A percentile compares a stretch with the other conserved stretches of the same genome.
Conservation (phyloP, 805 yeast species). For the Debaryomyces castellii region DNA sequence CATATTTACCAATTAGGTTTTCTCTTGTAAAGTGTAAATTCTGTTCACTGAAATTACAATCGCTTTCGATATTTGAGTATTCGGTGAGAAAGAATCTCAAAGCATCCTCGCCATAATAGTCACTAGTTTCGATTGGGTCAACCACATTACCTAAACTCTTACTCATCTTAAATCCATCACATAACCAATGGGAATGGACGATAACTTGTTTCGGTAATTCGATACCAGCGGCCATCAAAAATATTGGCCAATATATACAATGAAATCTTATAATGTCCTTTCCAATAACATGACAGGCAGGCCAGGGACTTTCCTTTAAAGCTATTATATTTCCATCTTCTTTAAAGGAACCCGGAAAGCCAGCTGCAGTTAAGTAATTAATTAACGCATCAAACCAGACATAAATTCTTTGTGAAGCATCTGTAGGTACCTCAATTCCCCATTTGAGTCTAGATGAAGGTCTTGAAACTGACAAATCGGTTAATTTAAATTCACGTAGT, state of each 20-base stretch:
- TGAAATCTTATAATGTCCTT: slow-evolving; percentile 91
- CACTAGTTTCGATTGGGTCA: slow-evolving; percentile 72
- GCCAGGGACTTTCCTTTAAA: slow-evolving; percentile 44
- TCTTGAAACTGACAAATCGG: slow-evolving; percentile 84
- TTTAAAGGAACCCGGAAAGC: slow-evolving; percentile 37
- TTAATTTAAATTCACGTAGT: slow-evolving; percentile 45
- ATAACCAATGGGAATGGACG: slow-evolving; percentile 94
- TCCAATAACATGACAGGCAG: slow-evolving; percentile 82
- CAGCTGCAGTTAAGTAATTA: slow-evolving; percentile 76
- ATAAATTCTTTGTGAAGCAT: slow-evolving; percentile 74
- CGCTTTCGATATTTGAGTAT: slow-evolving; percentile 71
- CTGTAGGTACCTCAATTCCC: slow-evolving; percentile 90
- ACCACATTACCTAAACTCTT: slow-evolving; percentile 92
- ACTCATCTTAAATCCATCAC: slow-evolving; percentile 90
- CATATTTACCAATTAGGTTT: slow-evolving; percentile 76
- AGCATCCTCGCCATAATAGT: slow-evolving; percentile 68
- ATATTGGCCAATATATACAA: slow-evolving; percentile 91
- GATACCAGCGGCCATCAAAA: slow-evolving; percentile 78
- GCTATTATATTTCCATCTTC: slow-evolving; percentile 1
- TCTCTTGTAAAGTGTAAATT: slow-evolving; percentile 54
- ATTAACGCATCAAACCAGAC: slow-evolving; percentile 97
- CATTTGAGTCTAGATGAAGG: slow-evolving; percentile 76
- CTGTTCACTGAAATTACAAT: slow-evolving; percentile 73
- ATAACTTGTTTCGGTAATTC: slow-evolving; percentile 70
- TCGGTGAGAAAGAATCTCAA: slow-evolving; percentile 75